These are phyloP conservation scores for Tilletia indica DNA, from an alignment of 1,284 basidiomycete species.

Conservation along the genomic window DNA sequence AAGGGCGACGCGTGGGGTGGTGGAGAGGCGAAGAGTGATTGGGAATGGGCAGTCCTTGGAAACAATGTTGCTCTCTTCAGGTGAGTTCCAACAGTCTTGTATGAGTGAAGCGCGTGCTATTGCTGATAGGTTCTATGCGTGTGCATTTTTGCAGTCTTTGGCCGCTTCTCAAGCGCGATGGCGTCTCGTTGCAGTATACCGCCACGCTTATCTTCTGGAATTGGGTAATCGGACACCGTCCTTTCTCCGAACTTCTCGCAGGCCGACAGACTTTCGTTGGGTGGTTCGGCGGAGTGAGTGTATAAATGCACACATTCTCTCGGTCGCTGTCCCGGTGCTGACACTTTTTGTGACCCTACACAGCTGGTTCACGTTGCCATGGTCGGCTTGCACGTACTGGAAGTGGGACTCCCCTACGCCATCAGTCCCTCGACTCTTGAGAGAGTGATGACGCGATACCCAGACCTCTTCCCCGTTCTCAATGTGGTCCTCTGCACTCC, in stretches of 20 bases:
- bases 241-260: slow-evolving; percentile 30
- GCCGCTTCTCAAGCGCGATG: slow-evolving; percentile 79
- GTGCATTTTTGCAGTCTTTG: slow-evolving; percentile 68
- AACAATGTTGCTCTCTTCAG: slow-evolving; percentile 88
- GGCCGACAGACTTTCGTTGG: slow-evolving; percentile 10
- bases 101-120: neutral
- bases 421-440: slow-evolving; percentile 21
- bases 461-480: slow-evolving; percentile 79
- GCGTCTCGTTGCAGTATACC: slow-evolving; percentile 72
- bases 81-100: slow-evolving; percentile 58
- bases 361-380: slow-evolving; percentile 60
- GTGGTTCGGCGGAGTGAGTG: slow-evolving; percentile 18
- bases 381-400: slow-evolving; percentile 66
- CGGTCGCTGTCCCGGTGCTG: neutral
- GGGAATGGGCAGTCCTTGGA: slow-evolving; percentile 73
- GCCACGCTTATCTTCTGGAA: slow-evolving; percentile 75
- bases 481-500: slow-evolving; percentile 80
- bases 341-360: neutral
- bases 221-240: slow-evolving; percentile 69
- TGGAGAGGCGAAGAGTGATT: slow-evolving; percentile 63
- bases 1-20: slow-evolving; percentile 55
- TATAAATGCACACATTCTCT: neutral
- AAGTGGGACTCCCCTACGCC: slow-evolving; percentile 61
- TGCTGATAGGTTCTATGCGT: neutral
- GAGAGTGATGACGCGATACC: slow-evolving; percentile 69